Percentiles rank a stretch among this genome's conserved stretches.
Conservation (phyloP, 305 asterid genomes). For the Rubia peregrina region DNA sequence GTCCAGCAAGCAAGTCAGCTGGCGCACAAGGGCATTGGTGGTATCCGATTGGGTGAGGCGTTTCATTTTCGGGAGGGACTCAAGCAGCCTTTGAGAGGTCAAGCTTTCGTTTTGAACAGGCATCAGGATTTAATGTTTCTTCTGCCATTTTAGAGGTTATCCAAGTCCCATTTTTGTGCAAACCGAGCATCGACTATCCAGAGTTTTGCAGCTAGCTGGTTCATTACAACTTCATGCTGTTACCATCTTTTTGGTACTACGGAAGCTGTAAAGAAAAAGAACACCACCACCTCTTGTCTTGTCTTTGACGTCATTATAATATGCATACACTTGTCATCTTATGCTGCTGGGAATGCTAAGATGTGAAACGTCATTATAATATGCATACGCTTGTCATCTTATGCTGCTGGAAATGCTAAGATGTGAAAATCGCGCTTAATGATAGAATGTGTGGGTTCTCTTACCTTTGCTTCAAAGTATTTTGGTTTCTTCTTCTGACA, state of each 20-base stretch:
- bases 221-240: not conserved
- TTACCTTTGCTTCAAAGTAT: too few relatives aligned
- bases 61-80: slow-evolving; percentile 88
- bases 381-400: too few relatives aligned
- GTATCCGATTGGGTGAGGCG: slow-evolving; percentile 81
- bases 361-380: too few relatives aligned
- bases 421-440: too few relatives aligned
- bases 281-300: not conserved
- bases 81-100: slow-evolving; percentile 57
- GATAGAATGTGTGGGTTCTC: too few relatives aligned
- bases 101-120: not conserved
- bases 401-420: too few relatives aligned
- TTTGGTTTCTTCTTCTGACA: too few relatives aligned
- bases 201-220: slow-evolving; percentile 24
- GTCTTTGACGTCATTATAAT: not conserved
- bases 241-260: not conserved
- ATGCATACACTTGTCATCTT: not conserved
- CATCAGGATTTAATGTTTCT: not conserved
- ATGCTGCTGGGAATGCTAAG: not conserved
- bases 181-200: not conserved
- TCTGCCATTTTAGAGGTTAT: not conserved
- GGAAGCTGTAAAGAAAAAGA: not conserved
- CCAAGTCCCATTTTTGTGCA: not conserved
- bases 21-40: slow-evolving; percentile 95
- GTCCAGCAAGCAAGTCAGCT: slow-evolving; percentile 87